Conservation (phyloP, 306 rosid genomes). For the Pueraria montana region DNA sequence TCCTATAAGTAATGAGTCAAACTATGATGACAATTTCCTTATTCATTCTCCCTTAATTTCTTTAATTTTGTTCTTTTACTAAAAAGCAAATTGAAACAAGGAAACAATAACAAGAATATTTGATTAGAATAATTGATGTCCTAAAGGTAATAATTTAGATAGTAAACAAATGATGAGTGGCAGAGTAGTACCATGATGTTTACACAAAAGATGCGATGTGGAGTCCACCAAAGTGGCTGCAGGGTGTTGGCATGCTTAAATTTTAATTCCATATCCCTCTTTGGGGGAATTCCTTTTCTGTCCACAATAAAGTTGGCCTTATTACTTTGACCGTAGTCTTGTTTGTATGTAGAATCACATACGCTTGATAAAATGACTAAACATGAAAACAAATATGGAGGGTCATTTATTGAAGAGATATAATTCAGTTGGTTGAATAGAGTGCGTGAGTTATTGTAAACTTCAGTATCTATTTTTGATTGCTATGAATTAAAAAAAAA, state of each 20-base stretch:
- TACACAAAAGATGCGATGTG: slow-evolving; percentile 14
- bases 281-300: background rate
- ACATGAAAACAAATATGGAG: background rate
- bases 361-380: background rate
- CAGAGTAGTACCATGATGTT: slow-evolving; percentile 9
- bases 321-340: background rate
- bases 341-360: background rate
- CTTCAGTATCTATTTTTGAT: too few relatives aligned
- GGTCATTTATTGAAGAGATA: background rate
- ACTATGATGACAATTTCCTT: background rate
- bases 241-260: background rate
- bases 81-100: background rate
- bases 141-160: slow-evolving; percentile 13
- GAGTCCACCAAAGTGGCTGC: slow-evolving; percentile 3
- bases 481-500: too few relatives aligned
- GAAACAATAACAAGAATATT: slow-evolving; percentile 8
- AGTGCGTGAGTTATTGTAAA: too few relatives aligned
- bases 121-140: slow-evolving; percentile 15
- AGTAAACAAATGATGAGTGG: slow-evolving; percentile 14
- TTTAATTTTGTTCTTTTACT: background rate
- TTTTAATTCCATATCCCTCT: background rate
- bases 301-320: background rate
- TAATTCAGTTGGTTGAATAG: too few relatives aligned
- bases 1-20: background rate
- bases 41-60: background rate